phyloP scores from a whole-genome alignment of 2,329 filamentous ascomycete species.

The Fusarium incarnatum region DNA sequence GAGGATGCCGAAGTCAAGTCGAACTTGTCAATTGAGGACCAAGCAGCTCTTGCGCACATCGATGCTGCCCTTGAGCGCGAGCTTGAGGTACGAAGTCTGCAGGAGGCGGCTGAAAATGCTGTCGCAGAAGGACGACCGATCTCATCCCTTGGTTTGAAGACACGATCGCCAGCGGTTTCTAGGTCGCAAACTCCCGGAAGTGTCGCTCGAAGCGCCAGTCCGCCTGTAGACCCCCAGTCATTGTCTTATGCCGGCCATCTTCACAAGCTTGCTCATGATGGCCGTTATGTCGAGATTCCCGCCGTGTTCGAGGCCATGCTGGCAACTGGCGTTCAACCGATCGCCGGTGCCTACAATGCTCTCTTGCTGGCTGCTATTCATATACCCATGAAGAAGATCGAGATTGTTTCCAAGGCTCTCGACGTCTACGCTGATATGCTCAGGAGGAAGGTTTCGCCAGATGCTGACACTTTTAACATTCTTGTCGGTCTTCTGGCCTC shows the following conservation, averaged over 20 bases:
- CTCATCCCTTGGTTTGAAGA: conserved; percentile 55
- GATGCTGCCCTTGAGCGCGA: conserved; percentile 87
- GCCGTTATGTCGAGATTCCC: conserved; percentile 88
- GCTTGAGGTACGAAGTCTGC: conserved; percentile 66
- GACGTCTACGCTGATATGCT: conserved; percentile 98
- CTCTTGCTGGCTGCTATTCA: conserved; percentile 86
- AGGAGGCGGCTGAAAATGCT: conserved; percentile 59
- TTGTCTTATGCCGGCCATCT: conserved; percentile 83
- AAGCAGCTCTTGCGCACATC: conserved; percentile 79
- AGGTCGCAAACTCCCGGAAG: conserved; percentile 58
- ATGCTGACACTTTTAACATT: conserved; percentile 88
- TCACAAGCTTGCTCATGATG: conserved; percentile 75
- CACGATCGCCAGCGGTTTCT: conserved; percentile 56
- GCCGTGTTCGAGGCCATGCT: conserved; percentile 92
- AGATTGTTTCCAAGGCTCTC: conserved; percentile 89
- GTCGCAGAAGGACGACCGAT: conserved; percentile 52
- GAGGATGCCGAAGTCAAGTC: conserved; percentile 54
- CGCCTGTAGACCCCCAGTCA: conserved; percentile 72
- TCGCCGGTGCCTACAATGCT: conserved; percentile 90
- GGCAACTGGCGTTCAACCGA: conserved; percentile 82
- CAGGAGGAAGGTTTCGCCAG: conserved; percentile 81
- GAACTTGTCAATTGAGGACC: conserved; percentile 59
- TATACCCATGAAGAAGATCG: conserved; percentile 80
- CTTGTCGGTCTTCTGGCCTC: conserved; percentile 85
- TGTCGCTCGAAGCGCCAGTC: conserved; percentile 68